Evolutionary conservation across 306 rosid genomes (phyloP).

Genomic region (Dalbergia cochinchinensis): DNA sequence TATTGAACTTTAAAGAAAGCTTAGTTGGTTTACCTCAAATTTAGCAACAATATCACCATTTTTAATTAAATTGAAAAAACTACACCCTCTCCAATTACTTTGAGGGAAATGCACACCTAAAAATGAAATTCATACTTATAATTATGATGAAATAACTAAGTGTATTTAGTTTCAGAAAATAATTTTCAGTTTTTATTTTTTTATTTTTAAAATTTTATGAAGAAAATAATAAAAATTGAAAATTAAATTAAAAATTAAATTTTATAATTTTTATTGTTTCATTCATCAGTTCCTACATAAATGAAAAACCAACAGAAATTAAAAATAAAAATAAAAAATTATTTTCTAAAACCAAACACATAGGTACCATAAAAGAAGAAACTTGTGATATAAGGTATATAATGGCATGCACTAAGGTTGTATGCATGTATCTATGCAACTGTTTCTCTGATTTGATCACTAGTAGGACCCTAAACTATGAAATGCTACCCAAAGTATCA

Average conservation of each 20-base stretch:
- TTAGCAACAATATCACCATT: not conserved
- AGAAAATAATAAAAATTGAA: no score
- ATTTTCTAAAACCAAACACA: no score
- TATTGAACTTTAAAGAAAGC: not conserved
- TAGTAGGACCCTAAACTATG: conserved; percentile 53
- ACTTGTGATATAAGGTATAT: conserved; percentile 32
- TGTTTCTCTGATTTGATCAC: conserved; percentile 43
- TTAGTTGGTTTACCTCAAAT: not conserved
- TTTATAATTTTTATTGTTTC: no score
- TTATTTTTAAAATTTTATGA: no score
- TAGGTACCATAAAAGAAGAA: conserved; percentile 7
- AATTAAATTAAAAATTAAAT: no score
- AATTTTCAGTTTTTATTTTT: no score
- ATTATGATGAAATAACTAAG: conserved; percentile 32
- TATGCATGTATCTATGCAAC: conserved; percentile 53
- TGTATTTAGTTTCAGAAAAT: no score
- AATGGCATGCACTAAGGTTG: conserved; percentile 5
- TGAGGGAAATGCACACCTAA: not conserved
- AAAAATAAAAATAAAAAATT: no score
- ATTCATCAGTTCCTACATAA: no score
- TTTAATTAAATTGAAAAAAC: not conserved
- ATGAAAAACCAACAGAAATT: no score
- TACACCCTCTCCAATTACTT: not conserved
- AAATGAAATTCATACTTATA: not conserved
- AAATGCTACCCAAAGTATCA: conserved; percentile 46